A percentile compares a stretch with the other conserved stretches of the same genome.
These are phyloP conservation scores for Tylopilus vinaceipallidus DNA, from an alignment of 768 basidiomycete genomes.

Conservation along the genomic window DNA sequence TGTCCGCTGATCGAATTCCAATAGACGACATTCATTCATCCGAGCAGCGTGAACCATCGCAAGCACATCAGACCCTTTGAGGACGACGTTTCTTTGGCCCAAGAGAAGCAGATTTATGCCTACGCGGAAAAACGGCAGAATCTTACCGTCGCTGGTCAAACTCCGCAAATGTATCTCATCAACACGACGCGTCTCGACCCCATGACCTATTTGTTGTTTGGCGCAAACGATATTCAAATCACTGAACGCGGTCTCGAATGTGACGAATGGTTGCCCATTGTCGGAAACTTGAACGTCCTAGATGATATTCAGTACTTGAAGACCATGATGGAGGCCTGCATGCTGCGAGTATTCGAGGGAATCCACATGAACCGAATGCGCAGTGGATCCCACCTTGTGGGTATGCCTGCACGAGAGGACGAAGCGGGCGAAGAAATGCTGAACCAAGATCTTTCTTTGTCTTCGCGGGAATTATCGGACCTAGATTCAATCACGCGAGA, in stretches of 20 bases:
- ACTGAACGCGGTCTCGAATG: conserved; percentile 76
- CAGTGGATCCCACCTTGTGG: conserved; percentile 29
- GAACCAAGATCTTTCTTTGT: conserved; percentile 51
- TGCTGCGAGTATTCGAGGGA: conserved; percentile 90
- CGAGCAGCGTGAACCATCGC: conserved; percentile 80
- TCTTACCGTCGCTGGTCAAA: conserved; percentile 45
- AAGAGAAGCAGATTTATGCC: conserved; percentile 76
- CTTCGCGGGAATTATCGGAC: conserved; percentile 68
- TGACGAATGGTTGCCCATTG: conserved; percentile 87
- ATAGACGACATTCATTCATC: conserved; percentile 77
- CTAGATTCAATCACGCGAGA: conserved; percentile 72
- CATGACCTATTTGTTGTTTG: conserved; percentile 88
- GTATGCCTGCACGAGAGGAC: conserved; percentile 41
- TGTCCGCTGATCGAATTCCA: conserved; percentile 7
- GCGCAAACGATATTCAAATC: conserved; percentile 74
- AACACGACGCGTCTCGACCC: conserved; percentile 85
- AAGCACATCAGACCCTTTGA: conserved; percentile 39
- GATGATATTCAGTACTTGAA: conserved; percentile 86
- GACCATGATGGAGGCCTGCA: conserved; percentile 72
- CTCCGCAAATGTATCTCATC: conserved; percentile 67
- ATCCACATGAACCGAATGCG: conserved; percentile 45
- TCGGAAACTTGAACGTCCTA: conserved; percentile 68
- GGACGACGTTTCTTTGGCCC: conserved; percentile 17
- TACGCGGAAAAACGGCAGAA: conserved; percentile 85
- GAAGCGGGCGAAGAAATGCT: conserved; percentile 56